phyloP scores from a whole-genome alignment of 257 asterid species.

The Penstemon newberryi region DNA sequence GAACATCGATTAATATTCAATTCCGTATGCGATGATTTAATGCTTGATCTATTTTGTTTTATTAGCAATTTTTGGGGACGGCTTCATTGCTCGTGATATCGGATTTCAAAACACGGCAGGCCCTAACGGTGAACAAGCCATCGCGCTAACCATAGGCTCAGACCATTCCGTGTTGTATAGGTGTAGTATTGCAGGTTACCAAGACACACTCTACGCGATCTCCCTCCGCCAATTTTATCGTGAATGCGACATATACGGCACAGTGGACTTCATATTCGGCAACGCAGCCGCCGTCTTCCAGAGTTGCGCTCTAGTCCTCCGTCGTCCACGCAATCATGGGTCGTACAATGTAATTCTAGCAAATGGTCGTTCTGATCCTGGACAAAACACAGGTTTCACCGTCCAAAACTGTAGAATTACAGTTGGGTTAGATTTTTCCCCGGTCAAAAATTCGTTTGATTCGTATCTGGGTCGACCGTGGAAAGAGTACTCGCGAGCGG shows the following conservation, averaged over 20 bases:
- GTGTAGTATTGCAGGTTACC: constrained; percentile 65
- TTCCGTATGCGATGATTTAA: too few relatives aligned
- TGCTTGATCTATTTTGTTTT: neutral
- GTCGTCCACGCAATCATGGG: constrained; percentile 42
- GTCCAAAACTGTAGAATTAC: constrained; percentile 57
- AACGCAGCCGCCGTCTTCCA: constrained; percentile 73
- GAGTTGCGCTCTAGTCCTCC: constrained; percentile 51
- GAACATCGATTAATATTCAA: too few relatives aligned
- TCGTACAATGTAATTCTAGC: constrained; percentile 61
- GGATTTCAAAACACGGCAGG: constrained; percentile 80
- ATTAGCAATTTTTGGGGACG: constrained; percentile 62
- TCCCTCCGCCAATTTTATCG: constrained; percentile 75
- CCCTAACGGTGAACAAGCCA: constrained; percentile 47
- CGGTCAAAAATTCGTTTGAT: constrained; percentile 28
- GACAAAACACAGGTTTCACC: constrained; percentile 69
- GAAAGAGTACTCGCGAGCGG: constrained; percentile 60
- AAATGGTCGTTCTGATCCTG: constrained; percentile 60
- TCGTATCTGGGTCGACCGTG: constrained; percentile 68
- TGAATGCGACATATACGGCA: constrained; percentile 76
- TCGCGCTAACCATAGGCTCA: constrained; percentile 57
- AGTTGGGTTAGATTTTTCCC: constrained; percentile 39
- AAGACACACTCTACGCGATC: constrained; percentile 64
- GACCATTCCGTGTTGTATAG: constrained; percentile 60
- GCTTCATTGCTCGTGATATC: constrained; percentile 69
- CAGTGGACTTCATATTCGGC: constrained; percentile 71